Evolutionary conservation across 2,329 filamentous ascomycete species (phyloP), one percentile per base, ranked within the genome.

Genomic region (Cercospora brassicicola): DNA sequence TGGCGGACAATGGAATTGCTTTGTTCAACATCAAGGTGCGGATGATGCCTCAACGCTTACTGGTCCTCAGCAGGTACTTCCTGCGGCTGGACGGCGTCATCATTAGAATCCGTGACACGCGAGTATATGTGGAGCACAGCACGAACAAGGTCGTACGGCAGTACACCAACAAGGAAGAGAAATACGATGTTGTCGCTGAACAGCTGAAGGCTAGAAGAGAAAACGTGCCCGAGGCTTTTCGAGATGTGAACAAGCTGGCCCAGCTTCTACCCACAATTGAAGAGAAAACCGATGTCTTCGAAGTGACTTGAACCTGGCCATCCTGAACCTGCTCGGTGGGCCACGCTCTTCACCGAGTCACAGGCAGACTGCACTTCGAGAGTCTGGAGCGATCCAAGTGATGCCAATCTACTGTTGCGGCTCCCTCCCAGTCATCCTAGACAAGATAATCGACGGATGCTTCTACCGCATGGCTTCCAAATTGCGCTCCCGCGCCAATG

Each of bases 1-100:
- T 99, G 57, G 95, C 97, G 69, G 95, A 99, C 80, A 99, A 99
- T 77, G 95, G 95, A 69, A 95, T 98, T 74, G 92, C 93, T 31
- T 86, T 97, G 78, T 85, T 96, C 67, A 96, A 90, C 70, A 93
- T 91, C 81, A 99, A 99, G 84, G 84, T 98, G 61, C 87, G 95
- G 68, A 94, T 98, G 66, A 97, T 98, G 90, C 92, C 94, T 65
- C 88, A 90, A 75, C 86, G 95, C 65, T 89, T 99, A 81, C 85
- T 99, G 65, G 84, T 99, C 69, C 86, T 99, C 3, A 89, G 88
- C 72, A 87, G 95, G 26, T 90, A 97, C 78, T 99, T 97, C 80
- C 92, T 99, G 90, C 87, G 95, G 67, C 84, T 99, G 45, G 95
- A 99, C 76, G 91, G 93, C 75, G 95, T 99, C 56, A 77, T 99